phyloP scores from a whole-genome alignment of 345 rosid genomes.

The Syzygium jambos region DNA sequence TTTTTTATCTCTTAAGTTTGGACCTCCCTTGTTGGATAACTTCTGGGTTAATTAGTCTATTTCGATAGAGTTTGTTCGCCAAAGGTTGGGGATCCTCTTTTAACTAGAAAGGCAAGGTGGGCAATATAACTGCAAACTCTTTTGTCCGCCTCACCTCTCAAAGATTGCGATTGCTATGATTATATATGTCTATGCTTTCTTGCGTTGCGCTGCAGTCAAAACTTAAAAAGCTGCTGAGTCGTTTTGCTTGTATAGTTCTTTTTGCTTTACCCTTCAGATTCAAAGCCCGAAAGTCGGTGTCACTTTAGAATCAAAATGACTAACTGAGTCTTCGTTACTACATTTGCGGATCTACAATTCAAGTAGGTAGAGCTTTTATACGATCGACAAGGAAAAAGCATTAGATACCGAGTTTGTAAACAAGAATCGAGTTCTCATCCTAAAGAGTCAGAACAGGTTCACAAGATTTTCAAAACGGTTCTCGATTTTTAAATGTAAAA shows the following conservation, averaged over 20 bases:
- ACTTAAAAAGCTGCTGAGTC: not conserved
- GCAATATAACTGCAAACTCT: not conserved
- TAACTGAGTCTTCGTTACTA: not conserved
- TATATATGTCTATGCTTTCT: not conserved
- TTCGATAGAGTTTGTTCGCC: not conserved
- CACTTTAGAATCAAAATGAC: not conserved
- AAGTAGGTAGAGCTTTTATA: not conserved
- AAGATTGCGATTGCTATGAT: not conserved
- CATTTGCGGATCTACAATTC: not conserved
- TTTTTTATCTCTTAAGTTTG: not conserved
- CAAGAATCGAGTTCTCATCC: not conserved
- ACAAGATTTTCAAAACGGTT: rapidly evolving
- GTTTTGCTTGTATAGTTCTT: not conserved
- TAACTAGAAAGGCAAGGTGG: not conserved
- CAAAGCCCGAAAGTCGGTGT: not conserved
- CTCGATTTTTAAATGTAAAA: not conserved
- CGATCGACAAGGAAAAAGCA: not conserved
- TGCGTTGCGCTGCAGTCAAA: not conserved
- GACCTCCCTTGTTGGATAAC: not conserved
- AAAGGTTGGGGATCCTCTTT: not conserved
- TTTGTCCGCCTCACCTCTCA: not conserved
- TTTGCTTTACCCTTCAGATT: not conserved
- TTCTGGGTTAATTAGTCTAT: not conserved
- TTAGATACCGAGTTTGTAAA: not conserved
- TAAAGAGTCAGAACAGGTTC: not conserved